phyloP scores from a whole-genome alignment of 164 flowering plant species.

The Akebia trifoliata region DNA sequence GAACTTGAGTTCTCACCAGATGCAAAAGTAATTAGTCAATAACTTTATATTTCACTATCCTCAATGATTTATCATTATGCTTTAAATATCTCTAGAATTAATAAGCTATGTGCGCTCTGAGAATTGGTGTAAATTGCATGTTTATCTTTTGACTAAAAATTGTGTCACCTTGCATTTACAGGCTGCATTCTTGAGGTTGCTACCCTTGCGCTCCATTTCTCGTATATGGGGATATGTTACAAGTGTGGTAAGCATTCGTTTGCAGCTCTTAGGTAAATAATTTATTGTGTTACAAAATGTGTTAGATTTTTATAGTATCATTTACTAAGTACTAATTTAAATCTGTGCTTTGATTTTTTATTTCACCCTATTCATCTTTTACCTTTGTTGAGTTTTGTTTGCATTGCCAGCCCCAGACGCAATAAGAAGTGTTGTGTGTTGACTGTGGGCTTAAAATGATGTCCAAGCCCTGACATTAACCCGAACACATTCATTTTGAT shows the following conservation, averaged over 20 bases:
- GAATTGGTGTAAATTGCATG: slow-evolving; percentile 1
- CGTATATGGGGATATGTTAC: slow-evolving; percentile 79
- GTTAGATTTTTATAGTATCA: not conserved
- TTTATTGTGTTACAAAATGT: not conserved
- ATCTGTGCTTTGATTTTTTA: not conserved
- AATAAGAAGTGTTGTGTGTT: too few species aligned
- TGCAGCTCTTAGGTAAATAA: not conserved
- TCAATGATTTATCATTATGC: not conserved
- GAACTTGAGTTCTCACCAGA: slow-evolving; percentile 84
- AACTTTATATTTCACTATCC: not conserved
- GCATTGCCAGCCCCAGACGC: too few species aligned
- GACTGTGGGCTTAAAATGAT: too few species aligned
- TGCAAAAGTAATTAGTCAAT: slow-evolving; percentile 51
- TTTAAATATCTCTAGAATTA: slow-evolving; percentile 4
- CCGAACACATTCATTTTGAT: too few species aligned
- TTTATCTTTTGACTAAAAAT: slow-evolving; percentile 12
- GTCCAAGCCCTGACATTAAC: too few species aligned
- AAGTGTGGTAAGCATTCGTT: slow-evolving; percentile 52
- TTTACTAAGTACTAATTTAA: not conserved
- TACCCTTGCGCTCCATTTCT: slow-evolving; percentile 87
- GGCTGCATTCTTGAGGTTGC: slow-evolving; percentile 73
- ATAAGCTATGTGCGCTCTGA: not conserved
- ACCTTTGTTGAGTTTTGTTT: not conserved
- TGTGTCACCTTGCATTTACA: slow-evolving; percentile 21
- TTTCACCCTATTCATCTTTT: not conserved